A percentile compares a stretch with the other conserved stretches of the same genome.
These are phyloP conservation scores for Trichoderma asperellum DNA, from an alignment of 2,329 filamentous ascomycete genomes.

Conservation along the genomic window DNA sequence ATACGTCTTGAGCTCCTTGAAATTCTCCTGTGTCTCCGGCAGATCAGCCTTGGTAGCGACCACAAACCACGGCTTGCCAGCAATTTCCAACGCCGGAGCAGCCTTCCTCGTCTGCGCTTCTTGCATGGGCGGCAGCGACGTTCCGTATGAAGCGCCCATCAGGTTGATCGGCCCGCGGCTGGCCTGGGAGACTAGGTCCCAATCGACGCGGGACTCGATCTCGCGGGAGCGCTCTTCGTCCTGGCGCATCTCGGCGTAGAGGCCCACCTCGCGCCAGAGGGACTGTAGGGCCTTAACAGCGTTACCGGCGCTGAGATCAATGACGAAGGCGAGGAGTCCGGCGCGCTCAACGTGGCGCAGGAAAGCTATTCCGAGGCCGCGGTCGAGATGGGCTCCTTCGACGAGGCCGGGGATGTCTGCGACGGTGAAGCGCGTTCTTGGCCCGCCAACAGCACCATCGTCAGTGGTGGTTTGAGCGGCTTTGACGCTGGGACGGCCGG, in stretches of 20 bases:
- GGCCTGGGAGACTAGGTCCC: constrained; percentile 58
- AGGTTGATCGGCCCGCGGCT: constrained; percentile 36
- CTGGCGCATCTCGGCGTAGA: constrained; percentile 80
- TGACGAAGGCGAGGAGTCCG: constrained; percentile 87
- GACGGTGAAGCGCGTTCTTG: constrained; percentile 82
- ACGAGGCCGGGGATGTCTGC: constrained; percentile 96
- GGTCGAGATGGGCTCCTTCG: constrained; percentile 88
- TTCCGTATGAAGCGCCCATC: constrained; percentile 33
- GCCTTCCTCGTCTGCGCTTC: constrained; percentile 23
- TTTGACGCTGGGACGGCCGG: constrained; percentile 66
- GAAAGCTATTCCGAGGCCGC: constrained; percentile 88
- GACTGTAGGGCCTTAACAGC: constrained; percentile 77
- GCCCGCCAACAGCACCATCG: constrained; percentile 47
- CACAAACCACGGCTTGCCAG: constrained; percentile 96
- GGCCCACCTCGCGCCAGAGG: constrained; percentile 87
- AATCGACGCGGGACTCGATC: constrained; percentile 59
- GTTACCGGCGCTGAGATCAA: constrained; percentile 81
- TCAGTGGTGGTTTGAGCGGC: constrained; percentile 49
- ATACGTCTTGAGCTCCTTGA: constrained; percentile 69
- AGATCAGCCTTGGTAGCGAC: constrained; percentile 92
- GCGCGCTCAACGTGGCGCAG: constrained; percentile 93
- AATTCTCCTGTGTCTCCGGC: constrained; percentile 78
- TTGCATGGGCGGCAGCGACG: constrained; percentile 9
- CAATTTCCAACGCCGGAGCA: constrained; percentile 67
- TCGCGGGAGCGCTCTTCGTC: constrained; percentile 71